Evolutionary conservation across 1,284 basidiomycete species (phyloP), one percentile per base, ranked within the genome.

Genomic region (Anthracocystis walkeri): DNA sequence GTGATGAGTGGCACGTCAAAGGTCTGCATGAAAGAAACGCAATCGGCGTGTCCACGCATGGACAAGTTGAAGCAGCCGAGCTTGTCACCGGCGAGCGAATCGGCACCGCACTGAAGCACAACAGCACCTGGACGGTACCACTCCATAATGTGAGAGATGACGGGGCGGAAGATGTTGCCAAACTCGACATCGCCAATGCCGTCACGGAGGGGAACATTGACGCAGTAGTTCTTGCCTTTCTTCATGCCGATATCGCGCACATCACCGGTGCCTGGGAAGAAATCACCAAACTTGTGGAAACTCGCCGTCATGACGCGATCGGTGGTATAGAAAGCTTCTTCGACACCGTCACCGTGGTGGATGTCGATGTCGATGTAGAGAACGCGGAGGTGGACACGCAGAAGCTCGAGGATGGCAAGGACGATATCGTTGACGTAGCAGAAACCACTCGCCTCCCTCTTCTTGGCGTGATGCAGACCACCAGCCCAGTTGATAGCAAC

Each of bases 301-400:
- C 92, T 79, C 92, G 84, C 91, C 91, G 96, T 98, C 92, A 98
- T 94, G 78, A 99, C 96, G 57, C 96, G 89, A 85, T 99, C 93
- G 3, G 94, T 97, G 25, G 93, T 95, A 86, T 97, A 98, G 87
- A 99, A 99, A 1, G 96, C 97, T 85, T 99, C 96, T 82, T 99
- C 96, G 38, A 99, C 96, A 20, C 96, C 97, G 83, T 99, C 97
- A 7, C 96, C 96, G 81, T 99, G 96, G 85, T 98, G 96, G 62
- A 95, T 94, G 86, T 99, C 96, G 63, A 99, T 96, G 86, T 99
- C 96, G 84, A 99, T 93, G 86, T 99, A 99, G 25, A 99, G 88
- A 2, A 99, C 95, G 61, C 97, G 92, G 0, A 93, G 90, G 82
- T 90, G 89, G 70, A 87, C 87, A 20, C 88, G 68, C 16, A 85